A percentile compares a stretch with the other conserved stretches of the same genome.
phyloP scores from a whole-genome alignment of 805 yeast genomes.

The Schwanniomyces occidentalis region DNA sequence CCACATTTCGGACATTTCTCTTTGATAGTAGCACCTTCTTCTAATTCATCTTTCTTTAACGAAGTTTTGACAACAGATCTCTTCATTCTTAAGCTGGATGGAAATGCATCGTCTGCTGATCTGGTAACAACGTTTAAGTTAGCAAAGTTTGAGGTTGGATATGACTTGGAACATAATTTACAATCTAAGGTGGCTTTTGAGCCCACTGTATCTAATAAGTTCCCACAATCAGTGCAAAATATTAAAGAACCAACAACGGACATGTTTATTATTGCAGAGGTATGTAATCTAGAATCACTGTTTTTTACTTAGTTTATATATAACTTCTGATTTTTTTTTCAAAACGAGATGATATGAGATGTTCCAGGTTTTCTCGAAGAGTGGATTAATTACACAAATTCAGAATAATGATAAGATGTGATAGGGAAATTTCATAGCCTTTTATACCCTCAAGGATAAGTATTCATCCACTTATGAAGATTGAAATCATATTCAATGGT shows the following conservation, averaged over 20 bases:
- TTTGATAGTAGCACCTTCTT: slow-evolving; percentile 94
- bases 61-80: slow-evolving; percentile 89
- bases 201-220: slow-evolving; percentile 68
- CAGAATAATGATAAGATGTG: too few relatives aligned
- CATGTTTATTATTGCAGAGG: too few relatives aligned
- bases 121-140: slow-evolving; percentile 83
- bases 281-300: too few relatives aligned
- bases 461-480: too few relatives aligned
- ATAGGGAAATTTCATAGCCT: too few relatives aligned
- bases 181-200: slow-evolving; percentile 57
- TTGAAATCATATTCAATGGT: too few relatives aligned
- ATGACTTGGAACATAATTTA: slow-evolving; percentile 45
- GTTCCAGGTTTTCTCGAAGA: too few relatives aligned
- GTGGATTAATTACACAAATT: too few relatives aligned
- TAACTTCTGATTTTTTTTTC: too few relatives aligned
- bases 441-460: too few relatives aligned
- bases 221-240: slow-evolving; percentile 93
- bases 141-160: slow-evolving; percentile 56
- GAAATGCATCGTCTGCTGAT: slow-evolving; percentile 92
- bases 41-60: slow-evolving; percentile 72
- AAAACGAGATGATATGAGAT: too few relatives aligned
- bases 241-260: slow-evolving; percentile 94
- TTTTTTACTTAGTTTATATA: too few relatives aligned
- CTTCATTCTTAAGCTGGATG: slow-evolving; percentile 77
- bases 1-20: slow-evolving; percentile 99